Conservation (phyloP, 371 early-diverging fungal genomes). For the Syncephalastrum sp. region DNA sequence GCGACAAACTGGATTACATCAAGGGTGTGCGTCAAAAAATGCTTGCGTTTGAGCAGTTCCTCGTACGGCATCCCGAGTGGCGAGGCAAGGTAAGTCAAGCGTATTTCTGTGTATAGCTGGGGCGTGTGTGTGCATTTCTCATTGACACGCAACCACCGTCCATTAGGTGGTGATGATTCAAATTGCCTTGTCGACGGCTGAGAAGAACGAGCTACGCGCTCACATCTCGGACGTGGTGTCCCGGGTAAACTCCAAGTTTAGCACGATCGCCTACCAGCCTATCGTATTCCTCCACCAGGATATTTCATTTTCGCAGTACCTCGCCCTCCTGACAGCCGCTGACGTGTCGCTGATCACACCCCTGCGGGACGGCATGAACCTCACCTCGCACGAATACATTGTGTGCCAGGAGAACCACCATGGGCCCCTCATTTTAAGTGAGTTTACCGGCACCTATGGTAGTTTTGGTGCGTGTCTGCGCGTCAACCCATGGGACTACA, state of each 20-base stretch:
- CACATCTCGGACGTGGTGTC: constrained; percentile 91
- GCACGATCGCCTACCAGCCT: constrained; percentile 90
- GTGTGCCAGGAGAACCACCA: constrained; percentile 92
- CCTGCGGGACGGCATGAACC: constrained; percentile 99
- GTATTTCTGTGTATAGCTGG: neutral
- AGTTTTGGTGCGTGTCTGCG: constrained; percentile 86
- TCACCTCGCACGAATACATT: constrained; percentile 97
- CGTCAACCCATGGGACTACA: constrained; percentile 96
- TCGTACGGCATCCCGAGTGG: constrained; percentile 89
- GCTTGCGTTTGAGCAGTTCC: constrained; percentile 90
- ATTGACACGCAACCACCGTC: too few species aligned
- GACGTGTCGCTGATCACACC: constrained; percentile 96
- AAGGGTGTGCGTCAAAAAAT: constrained; percentile 99
- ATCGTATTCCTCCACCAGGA: constrained; percentile 95
- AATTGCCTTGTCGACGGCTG: constrained; percentile 67
- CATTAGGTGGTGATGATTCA: constrained; percentile 85
- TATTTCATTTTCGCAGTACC: constrained; percentile 90
- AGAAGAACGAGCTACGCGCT: constrained; percentile 70
- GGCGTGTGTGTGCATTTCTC: too few species aligned
- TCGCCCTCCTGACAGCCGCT: constrained; percentile 92
- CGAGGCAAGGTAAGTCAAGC: constrained; percentile 65
- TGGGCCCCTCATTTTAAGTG: constrained; percentile 92
- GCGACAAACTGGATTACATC: constrained; percentile 98
- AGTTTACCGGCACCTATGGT: constrained; percentile 95
- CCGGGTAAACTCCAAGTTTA: constrained; percentile 92